Conservation (phyloP, 441 rosid species). For the Aquilaria agallochum region DNA sequence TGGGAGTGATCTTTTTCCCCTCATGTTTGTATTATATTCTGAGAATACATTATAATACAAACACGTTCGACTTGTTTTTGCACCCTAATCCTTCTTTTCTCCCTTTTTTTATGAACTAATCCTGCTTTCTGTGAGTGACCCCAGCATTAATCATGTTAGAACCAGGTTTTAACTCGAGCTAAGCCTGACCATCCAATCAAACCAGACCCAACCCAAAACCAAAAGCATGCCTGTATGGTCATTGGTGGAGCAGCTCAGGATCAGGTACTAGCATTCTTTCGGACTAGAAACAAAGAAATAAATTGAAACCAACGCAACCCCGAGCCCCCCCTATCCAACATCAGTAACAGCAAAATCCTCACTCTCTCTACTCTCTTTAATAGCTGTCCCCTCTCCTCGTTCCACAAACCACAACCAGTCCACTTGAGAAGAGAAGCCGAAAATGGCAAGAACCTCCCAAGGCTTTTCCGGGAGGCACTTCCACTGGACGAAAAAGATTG, state of each 20-base stretch:
- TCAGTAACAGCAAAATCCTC: conserved; percentile 23
- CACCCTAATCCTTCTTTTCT: no score
- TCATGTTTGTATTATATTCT: no score
- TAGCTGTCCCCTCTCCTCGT: conserved; percentile 5
- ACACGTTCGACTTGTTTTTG: no score
- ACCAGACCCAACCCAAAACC: no score
- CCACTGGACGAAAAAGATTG: conserved; percentile 82
- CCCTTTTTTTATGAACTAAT: no score
- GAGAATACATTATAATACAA: no score
- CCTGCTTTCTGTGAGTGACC: no score
- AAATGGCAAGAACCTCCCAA: conserved; percentile 47
- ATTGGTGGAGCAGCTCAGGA: conserved; percentile 49
- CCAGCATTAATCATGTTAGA: no score
- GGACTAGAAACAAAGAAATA: conserved; percentile 22
- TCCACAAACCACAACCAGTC: conserved; percentile 13
- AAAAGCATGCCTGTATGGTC: no score
- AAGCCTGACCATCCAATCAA: no score
- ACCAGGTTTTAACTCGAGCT: no score
- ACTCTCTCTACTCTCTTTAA: conserved; percentile 22
- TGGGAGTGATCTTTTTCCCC: no score
- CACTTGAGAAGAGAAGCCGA: conserved; percentile 18
- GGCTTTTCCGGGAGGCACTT: conserved; percentile 79
- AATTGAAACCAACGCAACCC: conserved; percentile 11
- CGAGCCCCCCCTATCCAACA: conserved; percentile 28
- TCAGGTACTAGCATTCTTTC: conserved; percentile 29